Evolutionary conservation across 179 eudicot species (phyloP).

Genomic region (Camellia oleifera): DNA sequence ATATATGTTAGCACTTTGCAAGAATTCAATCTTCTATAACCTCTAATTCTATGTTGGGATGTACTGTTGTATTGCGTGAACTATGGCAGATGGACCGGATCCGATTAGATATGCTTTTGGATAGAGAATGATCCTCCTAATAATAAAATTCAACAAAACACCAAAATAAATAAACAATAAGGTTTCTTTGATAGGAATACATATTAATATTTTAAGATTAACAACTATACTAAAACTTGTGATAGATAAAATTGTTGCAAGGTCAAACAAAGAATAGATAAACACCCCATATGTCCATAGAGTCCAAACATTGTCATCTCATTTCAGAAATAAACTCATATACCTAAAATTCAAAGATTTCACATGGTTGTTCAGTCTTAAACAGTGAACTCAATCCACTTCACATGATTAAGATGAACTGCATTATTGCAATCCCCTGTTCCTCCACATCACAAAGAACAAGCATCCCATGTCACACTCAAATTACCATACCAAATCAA

Average conservation of each 20-base stretch:
- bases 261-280: background rate
- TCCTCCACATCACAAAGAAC: background rate
- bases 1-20: background rate
- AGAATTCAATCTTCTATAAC: background rate
- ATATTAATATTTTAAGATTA: background rate
- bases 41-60: too few species aligned
- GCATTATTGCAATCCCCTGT: background rate
- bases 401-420: background rate
- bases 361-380: background rate
- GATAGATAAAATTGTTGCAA: background rate
- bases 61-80: background rate
- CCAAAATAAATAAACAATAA: background rate
- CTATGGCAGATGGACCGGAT: background rate
- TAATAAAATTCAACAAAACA: background rate
- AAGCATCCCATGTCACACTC: background rate
- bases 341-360: background rate
- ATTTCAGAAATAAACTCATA: background rate
- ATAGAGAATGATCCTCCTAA: background rate
- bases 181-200: background rate
- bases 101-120: background rate
- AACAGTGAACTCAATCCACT: background rate
- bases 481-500: background rate
- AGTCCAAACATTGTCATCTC: background rate
- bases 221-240: background rate
- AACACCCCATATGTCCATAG: background rate